Conservation (phyloP, 495 filamentous ascomycete genomes). For the Penicillium paradoxum region DNA sequence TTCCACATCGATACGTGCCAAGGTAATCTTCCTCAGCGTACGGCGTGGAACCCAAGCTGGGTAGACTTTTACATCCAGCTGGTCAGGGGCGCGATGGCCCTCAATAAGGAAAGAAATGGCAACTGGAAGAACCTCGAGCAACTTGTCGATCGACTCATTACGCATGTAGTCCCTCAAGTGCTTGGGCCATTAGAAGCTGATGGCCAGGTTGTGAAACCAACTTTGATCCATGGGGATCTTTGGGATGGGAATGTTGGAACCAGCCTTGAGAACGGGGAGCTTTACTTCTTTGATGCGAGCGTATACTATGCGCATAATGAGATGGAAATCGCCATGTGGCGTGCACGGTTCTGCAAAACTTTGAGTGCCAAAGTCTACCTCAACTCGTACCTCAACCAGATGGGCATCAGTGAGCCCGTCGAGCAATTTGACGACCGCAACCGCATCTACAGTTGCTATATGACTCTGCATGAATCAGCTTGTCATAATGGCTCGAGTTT, state of each 20-base stretch:
- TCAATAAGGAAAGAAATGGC: neutral
- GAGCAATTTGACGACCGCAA: neutral
- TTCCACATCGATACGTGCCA: conserved; percentile 3
- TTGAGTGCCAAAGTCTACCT: neutral
- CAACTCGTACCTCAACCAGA: neutral
- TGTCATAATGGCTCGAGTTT: neutral
- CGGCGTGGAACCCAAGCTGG: neutral
- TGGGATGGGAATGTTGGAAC: conserved; percentile 7
- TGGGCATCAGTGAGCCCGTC: neutral
- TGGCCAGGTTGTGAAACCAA: neutral
- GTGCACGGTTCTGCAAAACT: neutral
- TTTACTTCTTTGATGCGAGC: neutral
- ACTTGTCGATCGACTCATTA: neutral
- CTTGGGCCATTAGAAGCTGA: neutral
- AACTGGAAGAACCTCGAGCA: conserved; percentile 3
- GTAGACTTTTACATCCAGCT: neutral
- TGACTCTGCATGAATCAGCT: neutral
- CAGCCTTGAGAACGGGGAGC: neutral
- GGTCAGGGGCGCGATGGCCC: neutral
- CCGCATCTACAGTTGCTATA: neutral
- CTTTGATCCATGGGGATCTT: conserved; percentile 7
- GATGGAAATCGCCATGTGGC: neutral
- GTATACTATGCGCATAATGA: neutral
- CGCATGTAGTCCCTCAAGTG: conserved; percentile 1
- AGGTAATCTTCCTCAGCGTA: neutral